phyloP scores from a whole-genome alignment of 345 rosid species.

The Aethionema arabicum region DNA sequence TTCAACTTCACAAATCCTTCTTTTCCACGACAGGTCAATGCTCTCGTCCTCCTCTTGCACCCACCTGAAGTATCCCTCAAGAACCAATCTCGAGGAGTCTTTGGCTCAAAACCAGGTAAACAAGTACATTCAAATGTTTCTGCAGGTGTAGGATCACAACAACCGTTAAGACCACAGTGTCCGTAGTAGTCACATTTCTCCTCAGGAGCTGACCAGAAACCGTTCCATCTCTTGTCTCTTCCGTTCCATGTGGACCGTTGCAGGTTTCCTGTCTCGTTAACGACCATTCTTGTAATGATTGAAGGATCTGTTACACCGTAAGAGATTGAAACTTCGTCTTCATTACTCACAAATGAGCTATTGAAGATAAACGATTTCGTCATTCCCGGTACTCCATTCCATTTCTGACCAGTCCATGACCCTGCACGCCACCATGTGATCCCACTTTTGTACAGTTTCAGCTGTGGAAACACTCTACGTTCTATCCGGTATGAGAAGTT shows the following conservation, averaged over 20 bases:
- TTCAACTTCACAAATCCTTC: constrained; percentile 57
- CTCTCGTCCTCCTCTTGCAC: constrained; percentile 41
- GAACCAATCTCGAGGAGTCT: constrained; percentile 43
- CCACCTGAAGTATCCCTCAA: constrained; percentile 53
- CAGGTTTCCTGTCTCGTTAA: constrained; percentile 50
- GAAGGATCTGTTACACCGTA: constrained; percentile 38
- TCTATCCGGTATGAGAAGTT: constrained; percentile 43
- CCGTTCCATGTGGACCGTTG: constrained; percentile 54
- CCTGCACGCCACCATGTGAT: constrained; percentile 50
- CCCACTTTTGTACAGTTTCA: constrained; percentile 43
- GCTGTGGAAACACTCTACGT: constrained; percentile 49
- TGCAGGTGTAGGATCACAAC: constrained; percentile 37
- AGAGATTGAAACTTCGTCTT: constrained; percentile 38
- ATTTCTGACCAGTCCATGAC: constrained; percentile 59
- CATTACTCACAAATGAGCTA: constrained; percentile 28
- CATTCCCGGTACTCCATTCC: constrained; percentile 76
- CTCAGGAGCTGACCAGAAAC: constrained; percentile 46
- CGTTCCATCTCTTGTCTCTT: constrained; percentile 44
- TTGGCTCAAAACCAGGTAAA: constrained; percentile 69
- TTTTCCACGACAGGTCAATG: constrained; percentile 31
- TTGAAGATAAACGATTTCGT: constrained; percentile 37
- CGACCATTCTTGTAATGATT: constrained; percentile 46
- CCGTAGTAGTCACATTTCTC: constrained; percentile 63
- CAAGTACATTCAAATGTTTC: constrained; percentile 52
- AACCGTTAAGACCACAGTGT: constrained; percentile 55